These are phyloP conservation scores for Aechmea fasciata DNA, from an alignment of 176 grass and related monocot species.

Conservation along the genomic window DNA sequence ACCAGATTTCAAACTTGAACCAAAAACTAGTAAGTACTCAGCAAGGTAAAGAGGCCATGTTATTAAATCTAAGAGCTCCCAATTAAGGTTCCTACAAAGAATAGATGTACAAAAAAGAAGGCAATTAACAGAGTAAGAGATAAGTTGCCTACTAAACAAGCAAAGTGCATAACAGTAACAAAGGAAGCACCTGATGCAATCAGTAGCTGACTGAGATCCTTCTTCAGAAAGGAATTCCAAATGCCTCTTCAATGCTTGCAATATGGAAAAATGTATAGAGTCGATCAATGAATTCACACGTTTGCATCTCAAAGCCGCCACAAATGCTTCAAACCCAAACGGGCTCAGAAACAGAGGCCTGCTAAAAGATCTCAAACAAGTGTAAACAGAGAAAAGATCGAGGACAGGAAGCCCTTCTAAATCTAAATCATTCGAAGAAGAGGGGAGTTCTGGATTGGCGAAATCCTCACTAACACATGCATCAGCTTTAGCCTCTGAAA, in stretches of 20 bases:
- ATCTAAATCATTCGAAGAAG: conserved; percentile 55
- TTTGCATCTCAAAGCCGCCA: conserved; percentile 32
- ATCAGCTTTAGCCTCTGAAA: conserved; percentile 25
- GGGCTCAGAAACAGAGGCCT: conserved; percentile 71
- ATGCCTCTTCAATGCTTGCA: conserved; percentile 66
- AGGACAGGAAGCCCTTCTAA: conserved; percentile 54
- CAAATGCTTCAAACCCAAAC: conserved; percentile 58
- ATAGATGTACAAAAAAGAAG: conserved; percentile 18
- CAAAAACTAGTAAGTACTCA: conserved; percentile 66
- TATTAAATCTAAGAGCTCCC: conserved; percentile 83
- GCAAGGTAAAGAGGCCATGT: conserved; percentile 95
- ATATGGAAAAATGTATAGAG: conserved; percentile 73
- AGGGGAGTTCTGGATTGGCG: conserved; percentile 53
- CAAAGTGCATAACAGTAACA: conserved; percentile 3
- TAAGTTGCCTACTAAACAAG: conserved; percentile 4
- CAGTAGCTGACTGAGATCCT: conserved; percentile 55
- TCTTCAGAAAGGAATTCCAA: conserved; percentile 59
- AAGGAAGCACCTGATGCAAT: conserved; percentile 66
- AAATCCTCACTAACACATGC: conserved; percentile 21
- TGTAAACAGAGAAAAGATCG: conserved; percentile 79
- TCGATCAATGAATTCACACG: conserved; percentile 68
- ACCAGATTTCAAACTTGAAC: conserved; percentile 46
- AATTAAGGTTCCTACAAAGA: conserved; percentile 84
- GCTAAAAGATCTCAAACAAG: conserved; percentile 76
- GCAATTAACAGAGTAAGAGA: conserved; percentile 3